Evolutionary conservation across 1,284 basidiomycete genomes (phyloP), one percentile per base, ranked within the genome.

Genomic region (Microstroma glucosiphilum): DNA sequence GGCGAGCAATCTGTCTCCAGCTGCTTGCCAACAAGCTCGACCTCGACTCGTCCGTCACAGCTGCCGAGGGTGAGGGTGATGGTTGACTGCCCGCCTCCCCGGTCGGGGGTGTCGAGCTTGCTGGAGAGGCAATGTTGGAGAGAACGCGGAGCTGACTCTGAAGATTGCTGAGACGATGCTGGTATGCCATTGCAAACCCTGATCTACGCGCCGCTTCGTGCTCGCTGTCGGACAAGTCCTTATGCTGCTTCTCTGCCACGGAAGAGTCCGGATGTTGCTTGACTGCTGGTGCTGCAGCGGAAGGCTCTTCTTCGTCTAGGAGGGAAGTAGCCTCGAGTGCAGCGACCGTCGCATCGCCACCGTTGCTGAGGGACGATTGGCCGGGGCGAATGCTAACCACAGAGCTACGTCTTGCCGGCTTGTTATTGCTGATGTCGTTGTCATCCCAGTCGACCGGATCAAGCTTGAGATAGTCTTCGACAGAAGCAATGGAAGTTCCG

Each of bases 171-270:
- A 62, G 25, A 13, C 61, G 19, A 53, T 62, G 49, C 46, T 59
- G 49, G 58, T 62, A 62, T 8, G 61, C 59, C n/a, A 23, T 59
- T 11, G 61, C 59, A 37, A 62, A 62, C 2, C 61, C 61, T 17
- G 41, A 25, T 21, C 58, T 26, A 1, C 60, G 26, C 56, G 43
- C 57, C 30, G 30, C 30, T 9, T 37, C 30, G 30, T 37, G 30
- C 30, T 37, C 30, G 30, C 30, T 37, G 30, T 37, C 30, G 4
- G 30, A 37, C 30, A 37, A 37, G 12, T 48, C 43, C 6, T 6
- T 21, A 12, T 48, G 43, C 30, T 37, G 30, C 30, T 37, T 37
- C 6, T 21, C 43, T 4, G 43, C 43, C 17, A 21, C 12, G 43
- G 17, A 17, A n/a, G 43, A 4, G 12, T 48, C 43, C 6, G 12